These are phyloP conservation scores for Acidomyces sp. DNA, from an alignment of 495 filamentous ascomycete species.

Conservation along the genomic window DNA sequence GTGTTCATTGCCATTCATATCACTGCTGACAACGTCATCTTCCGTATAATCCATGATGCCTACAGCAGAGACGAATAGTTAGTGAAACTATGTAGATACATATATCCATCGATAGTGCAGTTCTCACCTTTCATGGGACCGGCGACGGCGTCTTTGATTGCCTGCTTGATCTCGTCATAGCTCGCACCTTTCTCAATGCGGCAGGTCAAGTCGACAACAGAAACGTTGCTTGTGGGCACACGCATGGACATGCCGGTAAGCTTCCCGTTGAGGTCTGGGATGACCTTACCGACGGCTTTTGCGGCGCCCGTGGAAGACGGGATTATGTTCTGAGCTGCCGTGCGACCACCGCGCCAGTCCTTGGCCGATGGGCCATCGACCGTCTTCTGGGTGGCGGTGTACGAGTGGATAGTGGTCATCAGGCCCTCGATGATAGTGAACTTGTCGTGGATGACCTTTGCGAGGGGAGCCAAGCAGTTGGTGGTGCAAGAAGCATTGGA, in stretches of 20 bases:
- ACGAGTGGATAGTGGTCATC: constrained; percentile 99
- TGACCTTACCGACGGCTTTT: constrained; percentile 99
- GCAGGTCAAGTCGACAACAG: constrained; percentile 92
- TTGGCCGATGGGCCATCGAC: constrained; percentile 94
- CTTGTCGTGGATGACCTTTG: constrained; percentile 98
- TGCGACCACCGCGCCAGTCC: constrained; percentile 99
- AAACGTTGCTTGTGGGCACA: constrained; percentile 97
- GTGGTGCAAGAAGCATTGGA: constrained; percentile 99
- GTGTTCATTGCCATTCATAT: constrained; percentile 79
- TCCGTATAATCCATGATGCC: constrained; percentile 90
- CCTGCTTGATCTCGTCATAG: constrained; percentile 90
- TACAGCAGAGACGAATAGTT: constrained; percentile 20
- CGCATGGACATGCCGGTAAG: constrained; percentile 99
- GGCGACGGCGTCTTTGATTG: constrained; percentile 78
- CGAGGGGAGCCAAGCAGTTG: constrained; percentile 97
- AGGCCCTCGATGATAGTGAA: constrained; percentile 95
- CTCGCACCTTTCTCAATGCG: constrained; percentile 77
- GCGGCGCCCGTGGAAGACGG: constrained; percentile 97
- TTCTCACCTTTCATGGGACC: constrained; percentile 71
- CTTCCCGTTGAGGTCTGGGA: constrained; percentile 94
- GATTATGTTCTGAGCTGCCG: constrained; percentile 99
- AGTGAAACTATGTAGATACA: not conserved
- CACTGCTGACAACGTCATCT: constrained; percentile 89
- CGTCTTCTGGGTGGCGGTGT: constrained; percentile 99
- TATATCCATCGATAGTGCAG: not conserved